Evolutionary conservation across 129 eudicot species (phyloP).

Genomic region (sunflower (Helianthus annuus)): HanXRQr2.0-SUNRISE NC_035447.2:150670033-150670532

Average conservation of each 20-base stretch:
- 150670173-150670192: not conserved
- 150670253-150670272: not conserved
- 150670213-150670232: not conserved
- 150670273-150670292: not conserved
- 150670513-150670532: not conserved
- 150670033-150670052: not conserved
- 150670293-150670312: not conserved
- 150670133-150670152: not conserved
- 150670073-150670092: not conserved
- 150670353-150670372: not conserved
- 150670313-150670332: not conserved
- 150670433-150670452: not conserved
- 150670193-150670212: not conserved
- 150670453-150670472: not conserved
- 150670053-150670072: not conserved
- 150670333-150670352: conserved; percentile 3
- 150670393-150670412: not conserved
- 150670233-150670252: conserved; percentile 3
- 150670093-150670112: not conserved
- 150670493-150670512: not conserved
- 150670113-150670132: not conserved
- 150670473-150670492: not conserved
- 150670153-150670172: not conserved
- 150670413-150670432: not conserved
- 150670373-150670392: not conserved